phyloP scores from a whole-genome alignment of 2,329 filamentous ascomycete genomes.

The Chaetoscypha palmicola region DNA sequence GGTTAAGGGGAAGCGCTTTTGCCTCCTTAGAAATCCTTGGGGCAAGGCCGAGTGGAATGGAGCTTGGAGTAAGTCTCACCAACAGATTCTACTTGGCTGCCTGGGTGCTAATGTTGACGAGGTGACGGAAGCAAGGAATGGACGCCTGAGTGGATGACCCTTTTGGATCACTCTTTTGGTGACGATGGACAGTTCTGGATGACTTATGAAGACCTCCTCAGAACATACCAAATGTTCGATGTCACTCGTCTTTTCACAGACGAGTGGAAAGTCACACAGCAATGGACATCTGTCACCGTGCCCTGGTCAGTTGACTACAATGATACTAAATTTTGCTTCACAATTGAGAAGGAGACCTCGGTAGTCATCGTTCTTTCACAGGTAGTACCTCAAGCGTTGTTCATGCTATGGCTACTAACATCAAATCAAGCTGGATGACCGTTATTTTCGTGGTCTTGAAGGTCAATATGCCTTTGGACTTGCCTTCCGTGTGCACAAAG shows the following conservation, averaged over 20 bases:
- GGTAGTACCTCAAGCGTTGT: constrained; percentile 38
- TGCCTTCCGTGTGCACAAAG: constrained; percentile 42
- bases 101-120: no score
- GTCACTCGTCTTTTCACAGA: constrained; percentile 53
- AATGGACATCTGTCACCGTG: constrained; percentile 55
- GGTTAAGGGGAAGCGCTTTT: constrained; percentile 46
- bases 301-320: constrained; percentile 55
- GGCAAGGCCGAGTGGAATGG: constrained; percentile 54
- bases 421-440: constrained; percentile 43
- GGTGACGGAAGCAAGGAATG: constrained; percentile 54
- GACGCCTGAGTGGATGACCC: constrained; percentile 50
- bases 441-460: constrained; percentile 54
- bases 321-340: constrained; percentile 53
- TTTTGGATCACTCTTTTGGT: constrained; percentile 53
- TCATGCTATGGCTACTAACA: no score
- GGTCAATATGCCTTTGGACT: constrained; percentile 49
- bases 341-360: constrained; percentile 45
- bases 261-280: constrained; percentile 52
- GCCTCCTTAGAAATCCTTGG: constrained; percentile 50
- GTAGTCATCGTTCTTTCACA: constrained; percentile 55
- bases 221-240: constrained; percentile 53
- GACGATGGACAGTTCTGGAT: constrained; percentile 60
- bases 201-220: constrained; percentile 52
- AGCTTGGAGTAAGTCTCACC: constrained; percentile 39
- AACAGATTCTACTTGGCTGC: no score